Evolutionary conservation across 2,329 filamentous ascomycete species (phyloP).

Genomic region (Plectosphaerella sp.): DNA sequence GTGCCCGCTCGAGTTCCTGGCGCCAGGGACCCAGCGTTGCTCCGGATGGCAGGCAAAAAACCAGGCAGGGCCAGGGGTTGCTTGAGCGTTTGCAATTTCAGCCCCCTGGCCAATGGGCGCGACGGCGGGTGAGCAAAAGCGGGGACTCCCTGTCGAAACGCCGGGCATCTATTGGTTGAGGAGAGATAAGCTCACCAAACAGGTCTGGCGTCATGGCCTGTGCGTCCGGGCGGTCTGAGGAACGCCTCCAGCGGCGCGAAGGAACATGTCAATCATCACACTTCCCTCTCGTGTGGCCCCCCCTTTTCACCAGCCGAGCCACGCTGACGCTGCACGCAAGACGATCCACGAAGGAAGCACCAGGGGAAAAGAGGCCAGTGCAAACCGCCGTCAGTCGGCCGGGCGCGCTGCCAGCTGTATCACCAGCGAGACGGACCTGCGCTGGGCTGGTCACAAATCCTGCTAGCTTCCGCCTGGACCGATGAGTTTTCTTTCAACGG

Average conservation of each 20-base stretch:
- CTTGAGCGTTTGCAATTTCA: constrained; percentile 3
- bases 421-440: too few relatives aligned
- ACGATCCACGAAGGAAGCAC: too few relatives aligned
- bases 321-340: too few relatives aligned
- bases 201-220: neutral
- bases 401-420: too few relatives aligned
- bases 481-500: neutral
- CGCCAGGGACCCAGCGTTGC: neutral
- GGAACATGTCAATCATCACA: neutral
- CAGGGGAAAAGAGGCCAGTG: too few relatives aligned
- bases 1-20: too few relatives aligned
- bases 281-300: neutral
- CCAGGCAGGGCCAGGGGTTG: neutral
- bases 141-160: neutral
- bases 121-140: neutral
- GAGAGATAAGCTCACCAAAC: neutral
- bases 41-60: neutral
- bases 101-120: neutral
- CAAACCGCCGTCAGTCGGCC: too few relatives aligned
- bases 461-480: neutral
- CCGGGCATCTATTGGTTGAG: neutral
- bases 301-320: neutral
- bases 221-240: neutral
- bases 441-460: neutral
- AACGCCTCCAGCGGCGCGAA: neutral